Base-by-base conservation (phyloP, 371 early-diverging fungal genomes). In the Apophysomyces trapeziformis region DNA sequence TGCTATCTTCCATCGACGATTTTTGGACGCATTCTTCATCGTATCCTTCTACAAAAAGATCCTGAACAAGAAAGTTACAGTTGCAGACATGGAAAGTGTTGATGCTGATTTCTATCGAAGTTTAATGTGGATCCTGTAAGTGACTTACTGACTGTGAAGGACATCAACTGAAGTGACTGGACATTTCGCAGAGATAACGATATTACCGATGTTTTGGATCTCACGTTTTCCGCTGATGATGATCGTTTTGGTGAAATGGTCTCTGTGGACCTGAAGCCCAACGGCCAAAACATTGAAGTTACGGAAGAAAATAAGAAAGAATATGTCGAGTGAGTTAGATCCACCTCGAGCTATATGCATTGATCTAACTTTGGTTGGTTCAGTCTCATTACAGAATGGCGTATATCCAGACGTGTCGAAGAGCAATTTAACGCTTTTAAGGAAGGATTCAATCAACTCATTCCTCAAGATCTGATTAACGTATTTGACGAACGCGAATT, bases 401-500 rank as follows among this genome's bases (percentile, higher is more conserved):
- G 92, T 58, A 92, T 95, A 64, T 78, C 80, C 58, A 88, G 87
- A 54, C 91, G 96, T 21, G 93, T 99, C 18, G 92, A 95, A 68
- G 96, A 95, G 73, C 99, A 99, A 77, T 92, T 96, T 73, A 87
- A 91, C 64, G 95, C 96, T 5, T 96, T 99, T 79, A 85, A 88
- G 64, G 90, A 93, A 68, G 99, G 99, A 0, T 96, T 99, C 83
- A 91, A 95, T 75, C 96, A 99, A 75, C 79, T 99, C 37, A 92
- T 99, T 61, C 98, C 98, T 21, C 88, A 89, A 68, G 96, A 97
- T 26, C 82, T 97, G 38, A 88, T 99, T 62, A 86, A 87, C 59
- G 97, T 99, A 39, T 99, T 99, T 85, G 96, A 98, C 77, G 99
- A 98, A 75, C 93, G 95, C 66, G 99, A 99, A 80, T 79, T 99